A percentile compares a stretch with the other conserved stretches of the same genome.
Evolutionary conservation across 2,329 filamentous ascomycete species (phyloP).

Genomic region (Truncatella angustata): DNA sequence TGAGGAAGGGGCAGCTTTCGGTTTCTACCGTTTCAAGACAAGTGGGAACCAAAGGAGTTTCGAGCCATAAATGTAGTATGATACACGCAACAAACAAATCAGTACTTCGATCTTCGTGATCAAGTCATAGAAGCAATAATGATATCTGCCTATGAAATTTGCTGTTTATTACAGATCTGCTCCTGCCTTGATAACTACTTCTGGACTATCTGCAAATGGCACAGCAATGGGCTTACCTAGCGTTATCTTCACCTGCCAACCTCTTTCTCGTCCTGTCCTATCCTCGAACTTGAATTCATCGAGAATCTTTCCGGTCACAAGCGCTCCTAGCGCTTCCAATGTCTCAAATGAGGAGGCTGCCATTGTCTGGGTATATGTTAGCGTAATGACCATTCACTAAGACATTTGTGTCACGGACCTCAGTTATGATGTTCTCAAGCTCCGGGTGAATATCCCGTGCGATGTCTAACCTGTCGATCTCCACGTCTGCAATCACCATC

Average conservation of each 20-base stretch:
- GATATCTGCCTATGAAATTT: not conserved
- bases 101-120: not conserved
- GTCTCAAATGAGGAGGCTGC: conserved; percentile 59
- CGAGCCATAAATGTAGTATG: conserved; percentile 17
- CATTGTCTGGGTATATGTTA: conserved; percentile 40
- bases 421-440: conserved; percentile 59
- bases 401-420: conserved; percentile 44
- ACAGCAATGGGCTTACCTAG: conserved; percentile 75
- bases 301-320: conserved; percentile 46
- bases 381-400: not conserved
- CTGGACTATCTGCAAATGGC: conserved; percentile 67
- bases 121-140: not conserved
- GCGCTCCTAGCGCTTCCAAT: conserved; percentile 57
- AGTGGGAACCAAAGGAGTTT: conserved; percentile 1
- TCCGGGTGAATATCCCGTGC: conserved; percentile 49
- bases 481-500: conserved; percentile 61
- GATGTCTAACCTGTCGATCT: conserved; percentile 52
- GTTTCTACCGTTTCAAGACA: not conserved
- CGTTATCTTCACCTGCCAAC: conserved; percentile 56
- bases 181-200: conserved; percentile 55
- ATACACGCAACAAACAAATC: conserved; percentile 8
- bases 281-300: conserved; percentile 35
- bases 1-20: conserved; percentile 9
- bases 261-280: conserved; percentile 35
- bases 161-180: conserved; percentile 22